Percentiles rank a stretch among this genome's conserved stretches.
Evolutionary conservation across 805 yeast species (phyloP).

Genomic region (Ogataea angusta): DNA sequence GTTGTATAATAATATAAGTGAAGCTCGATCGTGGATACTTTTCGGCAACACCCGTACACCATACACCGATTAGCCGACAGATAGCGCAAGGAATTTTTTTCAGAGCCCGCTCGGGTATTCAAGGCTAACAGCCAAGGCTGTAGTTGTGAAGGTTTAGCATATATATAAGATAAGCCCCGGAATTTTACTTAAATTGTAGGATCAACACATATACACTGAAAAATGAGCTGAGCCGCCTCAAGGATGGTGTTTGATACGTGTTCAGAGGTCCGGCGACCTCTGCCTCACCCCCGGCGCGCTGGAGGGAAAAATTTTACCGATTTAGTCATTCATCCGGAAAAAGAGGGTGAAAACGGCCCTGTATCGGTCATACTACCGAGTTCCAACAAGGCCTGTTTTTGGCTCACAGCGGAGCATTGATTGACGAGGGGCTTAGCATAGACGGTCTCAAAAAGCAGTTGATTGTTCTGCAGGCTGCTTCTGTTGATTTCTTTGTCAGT

Average conservation of each 20-base stretch:
- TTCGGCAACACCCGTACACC: constrained; percentile 3
- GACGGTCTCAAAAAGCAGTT: too few relatives aligned
- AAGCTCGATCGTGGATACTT: too few relatives aligned
- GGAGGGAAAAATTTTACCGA: neutral
- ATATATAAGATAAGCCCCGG: neutral
- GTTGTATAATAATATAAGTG: constrained; percentile 5
- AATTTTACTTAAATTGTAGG: neutral
- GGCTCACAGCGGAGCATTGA: too few relatives aligned
- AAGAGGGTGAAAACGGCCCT: constrained; percentile 2
- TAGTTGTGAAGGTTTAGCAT: neutral
- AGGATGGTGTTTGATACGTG: neutral
- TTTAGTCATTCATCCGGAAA: constrained; percentile 5
- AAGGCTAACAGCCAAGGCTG: constrained; percentile 1
- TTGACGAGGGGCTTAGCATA: too few relatives aligned
- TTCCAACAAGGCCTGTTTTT: neutral
- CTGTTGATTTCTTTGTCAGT: too few relatives aligned
- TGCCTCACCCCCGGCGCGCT: neutral
- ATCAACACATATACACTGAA: neutral
- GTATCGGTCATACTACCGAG: constrained; percentile 1
- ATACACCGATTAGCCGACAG: neutral
- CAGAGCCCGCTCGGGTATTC: constrained; percentile 3
- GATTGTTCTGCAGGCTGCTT: too few relatives aligned
- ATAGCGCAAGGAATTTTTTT: neutral
- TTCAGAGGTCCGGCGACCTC: neutral
- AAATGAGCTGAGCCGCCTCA: too few relatives aligned